These are phyloP conservation scores for Crithidia expoeki DNA, from an alignment of 208 protist species.

Conservation along the genomic window DNA sequence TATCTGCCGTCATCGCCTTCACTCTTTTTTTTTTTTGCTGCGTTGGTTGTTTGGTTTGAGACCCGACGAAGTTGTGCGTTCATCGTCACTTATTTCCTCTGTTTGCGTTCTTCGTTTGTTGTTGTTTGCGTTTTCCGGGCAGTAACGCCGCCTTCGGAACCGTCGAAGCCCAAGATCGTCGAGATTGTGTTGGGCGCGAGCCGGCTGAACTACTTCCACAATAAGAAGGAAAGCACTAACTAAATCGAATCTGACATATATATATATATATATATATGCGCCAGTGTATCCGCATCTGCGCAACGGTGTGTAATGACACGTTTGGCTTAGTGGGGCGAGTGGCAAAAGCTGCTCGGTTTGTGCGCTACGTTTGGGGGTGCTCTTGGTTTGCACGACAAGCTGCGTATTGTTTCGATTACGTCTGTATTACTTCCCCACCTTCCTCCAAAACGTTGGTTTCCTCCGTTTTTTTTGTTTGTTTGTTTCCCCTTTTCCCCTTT, in stretches of 20 bases:
- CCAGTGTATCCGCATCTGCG: not conserved
- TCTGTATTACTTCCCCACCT: too few species aligned
- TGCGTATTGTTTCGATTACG: too few species aligned
- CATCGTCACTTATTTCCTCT: not conserved
- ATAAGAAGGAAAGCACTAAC: too few species aligned
- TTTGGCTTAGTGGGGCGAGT: too few species aligned
- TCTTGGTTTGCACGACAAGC: too few species aligned
- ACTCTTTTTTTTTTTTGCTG: not conserved
- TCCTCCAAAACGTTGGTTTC: too few species aligned
- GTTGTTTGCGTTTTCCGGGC: not conserved
- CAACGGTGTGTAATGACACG: too few species aligned
- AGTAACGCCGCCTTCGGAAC: too few species aligned
- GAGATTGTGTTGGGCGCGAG: too few species aligned
- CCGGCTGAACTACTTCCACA: too few species aligned
- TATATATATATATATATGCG: not conserved
- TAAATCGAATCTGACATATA: not conserved
- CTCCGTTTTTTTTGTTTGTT: not conserved
- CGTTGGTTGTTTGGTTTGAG: not conserved
- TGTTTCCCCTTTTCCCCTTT: constrained; percentile 14
- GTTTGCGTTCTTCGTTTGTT: constrained; percentile 5
- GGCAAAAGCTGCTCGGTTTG: not conserved
- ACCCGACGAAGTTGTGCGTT: too few species aligned
- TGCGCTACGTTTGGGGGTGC: not conserved
- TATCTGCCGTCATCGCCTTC: not conserved
- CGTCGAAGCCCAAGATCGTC: too few species aligned